Evolutionary conservation across 805 yeast species (phyloP), one percentile per base, ranked within the genome.

Genomic region (Candida manassasensis): DNA sequence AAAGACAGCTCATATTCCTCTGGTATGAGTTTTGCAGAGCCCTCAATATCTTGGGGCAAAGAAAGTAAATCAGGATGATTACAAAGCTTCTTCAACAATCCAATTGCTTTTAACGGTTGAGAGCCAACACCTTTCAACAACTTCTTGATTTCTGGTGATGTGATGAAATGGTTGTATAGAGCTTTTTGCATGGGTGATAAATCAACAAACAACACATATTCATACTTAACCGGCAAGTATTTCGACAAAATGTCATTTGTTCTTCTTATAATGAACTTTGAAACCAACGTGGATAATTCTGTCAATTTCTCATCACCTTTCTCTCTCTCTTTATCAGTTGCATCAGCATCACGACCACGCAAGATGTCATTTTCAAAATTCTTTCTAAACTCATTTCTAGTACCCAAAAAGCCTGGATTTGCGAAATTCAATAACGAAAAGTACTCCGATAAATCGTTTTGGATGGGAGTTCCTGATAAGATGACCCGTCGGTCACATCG

Each of bases 381-480:
- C 53, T 80, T 85, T 39, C 94, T 70, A 56, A 93, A 93, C 39
- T 90, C 95, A 17, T 58, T 61, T 45, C 95, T 73, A 2, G 95
- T 69, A 0, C 98, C 98, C 29, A 93, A 63, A 25, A 86, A 72
- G 0, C 96, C 96, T 0, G 98, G 98, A 53, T 90, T 93, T 6
- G 97, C 95, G 64, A 90, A 90, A 49, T 81, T 85, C 41, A 93
- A 65, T 34, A 90, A 62, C 1, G 97, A 85, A 53, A 88, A 93
- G 61, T 90, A 90, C 59, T 90, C 98, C 0, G 95, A 81, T 22
- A 90, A 67, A 63, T 90, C 97, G 50, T 90, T 90, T 57, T 90
- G 98, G 44, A 90, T 89, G 0, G 98, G 98, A 0, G 98, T 90
- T 25, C 98, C 98, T 1, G 96, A 86, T 15, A 90, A 63, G 44